Base-by-base conservation (phyloP, 176 grass and related monocot genomes). In the Carex pumila region DNA sequence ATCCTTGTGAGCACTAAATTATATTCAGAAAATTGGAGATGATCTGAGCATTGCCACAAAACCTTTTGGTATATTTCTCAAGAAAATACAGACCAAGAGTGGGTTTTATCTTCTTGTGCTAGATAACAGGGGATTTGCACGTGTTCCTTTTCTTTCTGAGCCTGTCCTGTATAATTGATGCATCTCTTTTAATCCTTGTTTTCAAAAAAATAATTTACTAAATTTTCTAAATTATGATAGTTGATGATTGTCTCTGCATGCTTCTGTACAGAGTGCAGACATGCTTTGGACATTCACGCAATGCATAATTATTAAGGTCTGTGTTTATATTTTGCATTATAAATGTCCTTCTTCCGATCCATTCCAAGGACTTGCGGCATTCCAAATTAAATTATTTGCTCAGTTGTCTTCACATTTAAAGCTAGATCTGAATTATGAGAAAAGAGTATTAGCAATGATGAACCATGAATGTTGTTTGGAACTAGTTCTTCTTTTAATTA, bases 1-100 rank as follows among this genome's bases (percentile, higher is more conserved):
- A 76, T 76, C 8, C 25, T 25, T 75, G 4, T 14, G 0, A 8
- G 7, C 60, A 5, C n/a, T 2, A 61, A 59, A 61, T 61, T 61
- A 22, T 61, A 21, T 61, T 61, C 6, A 61, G 0, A 1, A 22
- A 61, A 18, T 41, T 69, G 5, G 1, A 65, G 25, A 65, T 65
- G 7, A 65, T 30, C 25, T 13, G 11, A 13, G 12, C 18, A 4
- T 18, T 52, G 0, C 19, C 71, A 25, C 19, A 50, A 54, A 31
- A 29, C 45, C 5, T 25, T 22, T 50, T 39, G 65, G 41, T 50
- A 73, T 50, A 73, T 25, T 52, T 73, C n/a, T 9, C 70, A 11
- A 52, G 70, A 73, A 67, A 41, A 73, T 73, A 73, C 72, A 55
- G 72, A 76, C 21, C 72, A 76, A 55, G 72, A 31, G 31, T 53